Evolutionary conservation across 768 basidiomycete genomes (phyloP).

Genomic region (Hydnum rufescens): DNA sequence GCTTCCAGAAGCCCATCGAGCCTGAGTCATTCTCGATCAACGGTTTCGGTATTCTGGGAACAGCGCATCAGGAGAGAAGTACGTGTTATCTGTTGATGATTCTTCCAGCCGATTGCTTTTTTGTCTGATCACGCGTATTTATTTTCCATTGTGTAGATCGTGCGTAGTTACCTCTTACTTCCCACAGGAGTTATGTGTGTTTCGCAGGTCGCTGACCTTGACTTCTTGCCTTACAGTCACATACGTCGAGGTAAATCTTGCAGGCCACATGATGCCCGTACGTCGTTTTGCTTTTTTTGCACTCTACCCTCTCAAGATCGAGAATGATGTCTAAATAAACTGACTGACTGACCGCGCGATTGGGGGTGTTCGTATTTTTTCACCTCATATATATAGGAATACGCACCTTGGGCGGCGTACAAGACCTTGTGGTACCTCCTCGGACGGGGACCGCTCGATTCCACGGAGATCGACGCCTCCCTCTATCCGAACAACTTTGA

Average conservation of each 20-base stretch:
- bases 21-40: neutral
- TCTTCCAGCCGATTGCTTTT: neutral
- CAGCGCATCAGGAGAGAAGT: slow-evolving; percentile 41
- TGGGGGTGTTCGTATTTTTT: too few species aligned
- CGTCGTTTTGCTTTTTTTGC: neutral
- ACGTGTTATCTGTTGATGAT: neutral
- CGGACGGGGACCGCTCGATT: neutral
- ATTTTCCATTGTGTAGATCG: neutral
- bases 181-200: too few species aligned
- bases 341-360: too few species aligned
- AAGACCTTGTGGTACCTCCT: slow-evolving; percentile 5
- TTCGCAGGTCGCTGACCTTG: too few species aligned
- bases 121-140: neutral
- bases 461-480: neutral
- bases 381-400: too few species aligned
- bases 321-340: too few species aligned
- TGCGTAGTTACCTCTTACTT: too few species aligned
- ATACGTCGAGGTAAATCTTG: slow-evolving; percentile 43
- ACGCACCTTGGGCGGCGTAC: slow-evolving; percentile 5
- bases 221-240: slow-evolving; percentile 22
- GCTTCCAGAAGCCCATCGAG: neutral
- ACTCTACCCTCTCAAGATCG: too few species aligned
- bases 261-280: slow-evolving; percentile 40
- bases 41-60: neutral
- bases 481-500: slow-evolving; percentile 1